Base-by-base conservation (phyloP, 1,284 basidiomycete genomes). In the Pyrrhoderma noxium region DNA sequence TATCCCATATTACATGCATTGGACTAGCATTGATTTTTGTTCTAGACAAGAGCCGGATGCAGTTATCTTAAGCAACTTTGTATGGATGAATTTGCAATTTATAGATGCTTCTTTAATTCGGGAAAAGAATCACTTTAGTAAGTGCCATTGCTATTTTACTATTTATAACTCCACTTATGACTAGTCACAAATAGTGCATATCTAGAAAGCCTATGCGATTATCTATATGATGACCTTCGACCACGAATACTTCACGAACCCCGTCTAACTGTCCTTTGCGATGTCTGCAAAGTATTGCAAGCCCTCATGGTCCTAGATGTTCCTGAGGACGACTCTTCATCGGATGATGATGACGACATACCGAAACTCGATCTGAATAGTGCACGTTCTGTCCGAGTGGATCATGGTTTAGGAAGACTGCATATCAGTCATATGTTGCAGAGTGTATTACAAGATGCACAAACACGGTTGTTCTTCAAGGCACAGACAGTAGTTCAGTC, bases 241-340 rank as follows among this genome's bases (percentile, higher is more conserved):
- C 93, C 93, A 3, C 82, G 92, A 4, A 95, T 96, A 58, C 76
- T 96, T 1, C 93, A 96, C 61, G 93, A 96, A 63, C 83, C 85
- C 0, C 81, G 85, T 3, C 78, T 97, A 43, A 85, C 85, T 1
- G 82, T 84, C 0, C 79, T 97, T 1, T 93, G 92, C 62, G 89
- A 93, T 66, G 88, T 96, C 25, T 96, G 93, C 71, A 95, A 90
- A 0, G 90, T 96, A 18, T 73, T 96, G 1, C 89, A 93, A 65
- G 93, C 92, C 0, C 73, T 96, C 39, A 95, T 96, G 89, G 88
- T 94, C 1, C 79, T 93, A 34, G 91, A 94, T 61, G 70, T 83
- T 18, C 71, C 75, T 0, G 38, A 40, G n/a, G 38, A 40, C 38
- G 38, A 40, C 21, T 23, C 65, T 1, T 62, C 68, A 9, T 62